Evolutionary conservation across 441 rosid species (phyloP), one percentile per base, ranked within the genome.

Genomic region (Populus hybrid): DNA sequence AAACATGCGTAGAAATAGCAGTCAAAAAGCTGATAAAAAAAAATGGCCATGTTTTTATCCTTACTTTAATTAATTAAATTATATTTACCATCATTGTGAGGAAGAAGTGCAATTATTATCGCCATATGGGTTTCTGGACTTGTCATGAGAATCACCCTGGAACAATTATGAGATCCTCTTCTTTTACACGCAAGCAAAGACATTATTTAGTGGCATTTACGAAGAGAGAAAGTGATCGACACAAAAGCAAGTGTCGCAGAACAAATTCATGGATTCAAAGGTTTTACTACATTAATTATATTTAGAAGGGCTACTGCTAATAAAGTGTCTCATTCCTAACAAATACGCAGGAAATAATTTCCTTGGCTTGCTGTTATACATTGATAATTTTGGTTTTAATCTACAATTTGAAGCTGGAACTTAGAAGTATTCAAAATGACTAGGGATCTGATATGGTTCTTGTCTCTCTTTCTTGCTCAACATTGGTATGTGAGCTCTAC

Each of bases 371-470:
- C 21, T 80, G 73, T 78, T 63, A 67, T 71, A 76, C 85, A 59
- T 40, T 74, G 71, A 65, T 76, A 35, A 28, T 69, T 16, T 33
- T 56, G 1, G 50, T 31, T 76, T 68, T 76, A 73, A 86, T 81
- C 74, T 86, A 78, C 77, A 85, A 21, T 77, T 69, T 28, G 23
- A 16, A 66, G 26, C 21, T 73, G 20, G 79, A 23, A 8, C 14
- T 83, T 87, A 94, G 77, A 94, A 92, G 82, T 90, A 92, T 73
- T 94, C 97, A 81, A 94, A 91, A 64, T 92, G 89, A 74, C 79
- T 86, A 77, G 94, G 85, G 21, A 90, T 84, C 79, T 90, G 92
- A 84, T 89, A 91, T 4, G 98, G 96, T 66, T 89, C 94, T 40
- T 91, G 91, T 71, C 91, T 87, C 78, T 91, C 89, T 68, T 93